phyloP scores from a whole-genome alignment of 2,329 filamentous ascomycete genomes.

The Penicillium sp. region DNA sequence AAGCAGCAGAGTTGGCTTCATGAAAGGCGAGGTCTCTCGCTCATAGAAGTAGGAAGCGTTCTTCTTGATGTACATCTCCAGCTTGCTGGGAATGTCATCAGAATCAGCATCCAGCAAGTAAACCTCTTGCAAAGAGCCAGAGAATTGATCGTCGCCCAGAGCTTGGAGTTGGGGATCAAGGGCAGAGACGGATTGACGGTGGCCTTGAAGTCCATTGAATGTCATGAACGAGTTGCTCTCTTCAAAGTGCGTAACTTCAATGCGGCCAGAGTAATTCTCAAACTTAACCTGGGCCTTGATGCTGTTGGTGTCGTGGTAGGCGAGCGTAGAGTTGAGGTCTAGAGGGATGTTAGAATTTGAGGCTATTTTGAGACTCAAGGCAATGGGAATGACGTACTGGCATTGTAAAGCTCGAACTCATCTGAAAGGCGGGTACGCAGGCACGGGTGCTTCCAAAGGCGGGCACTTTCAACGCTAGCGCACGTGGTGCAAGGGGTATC shows the following conservation, averaged over 20 bases:
- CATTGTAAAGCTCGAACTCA: conserved; percentile 59
- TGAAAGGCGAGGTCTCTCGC: conserved; percentile 52
- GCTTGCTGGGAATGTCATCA: conserved; percentile 53
- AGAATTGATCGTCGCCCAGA: conserved; percentile 42
- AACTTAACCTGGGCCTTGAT: conserved; percentile 52
- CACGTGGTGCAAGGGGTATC: conserved; percentile 62
- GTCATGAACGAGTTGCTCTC: conserved; percentile 51
- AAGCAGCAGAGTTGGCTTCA: conserved; percentile 51
- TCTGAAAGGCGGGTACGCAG: conserved; percentile 60
- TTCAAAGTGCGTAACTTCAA: conserved; percentile 60
- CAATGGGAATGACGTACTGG: conserved; percentile 38
- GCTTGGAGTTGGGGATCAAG: conserved; percentile 46
- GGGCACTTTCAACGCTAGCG: conserved; percentile 59
- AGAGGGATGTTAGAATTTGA: conserved; percentile 19
- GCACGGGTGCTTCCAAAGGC: conserved; percentile 63
- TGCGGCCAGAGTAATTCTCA: conserved; percentile 51
- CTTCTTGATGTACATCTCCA: conserved; percentile 57
- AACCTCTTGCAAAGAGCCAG: conserved; percentile 41
- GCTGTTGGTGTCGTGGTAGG: conserved; percentile 53
- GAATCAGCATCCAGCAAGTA: conserved; percentile 53
- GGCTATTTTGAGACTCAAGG: neutral
- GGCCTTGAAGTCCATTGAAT: conserved; percentile 45
- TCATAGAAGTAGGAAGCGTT: conserved; percentile 49
- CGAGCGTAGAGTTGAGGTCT: conserved; percentile 54
- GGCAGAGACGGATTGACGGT: conserved; percentile 38